Base-by-base conservation (phyloP, 2,329 filamentous ascomycete genomes). In the Fusarium sambucinum region DNA sequence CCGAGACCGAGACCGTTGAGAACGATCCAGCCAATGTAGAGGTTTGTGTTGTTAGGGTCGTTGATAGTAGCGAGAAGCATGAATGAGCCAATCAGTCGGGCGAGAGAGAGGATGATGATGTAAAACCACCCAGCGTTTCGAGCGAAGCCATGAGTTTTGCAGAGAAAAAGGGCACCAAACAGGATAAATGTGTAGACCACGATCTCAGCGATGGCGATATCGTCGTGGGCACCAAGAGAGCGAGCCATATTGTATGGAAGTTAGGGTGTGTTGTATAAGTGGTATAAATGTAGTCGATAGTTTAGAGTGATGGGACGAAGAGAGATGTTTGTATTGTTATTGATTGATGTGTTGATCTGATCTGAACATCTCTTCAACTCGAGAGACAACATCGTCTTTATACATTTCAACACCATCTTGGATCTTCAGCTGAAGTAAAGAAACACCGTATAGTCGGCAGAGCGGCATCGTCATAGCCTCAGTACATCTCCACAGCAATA, bases 111-210 rank as follows among this genome's bases (percentile, higher is more conserved):
- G 27, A 90, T 82, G 16, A 90, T 79, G 70, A 90, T 85, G 12
- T 89, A 81, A 23, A 88, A 83, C 47, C 87, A 90, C 6, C 88
- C 88, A 17, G 85, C 85, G 11, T 89, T 83, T 81, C 89, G 87
- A 6, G 78, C 70, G 74, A 84, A 85, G 85, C 88, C 78, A 55
- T 80, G 77, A 16, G 70, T 74, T 59, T 70, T 86, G 13, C 86
- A 87, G 56, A 89, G 62, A 37, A 73, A 52, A 55, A 80, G 55
- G 37, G 70, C 73, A 19, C 72, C 73, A 44, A 66, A 45, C 42
- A 80, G 71, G 52, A 75, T 72, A 58, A 74, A 56, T 23, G 69
- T 23, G 64, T 76, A 79, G 59, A 79, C 42, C 59, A 72, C 41
- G 30, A 79, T 71, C 32, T 78, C 72, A 25, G 76, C 77, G 33